Evolutionary conservation across 2,329 filamentous ascomycete genomes (phyloP).

Genomic region (Sarocladiaceae sp.): DNA sequence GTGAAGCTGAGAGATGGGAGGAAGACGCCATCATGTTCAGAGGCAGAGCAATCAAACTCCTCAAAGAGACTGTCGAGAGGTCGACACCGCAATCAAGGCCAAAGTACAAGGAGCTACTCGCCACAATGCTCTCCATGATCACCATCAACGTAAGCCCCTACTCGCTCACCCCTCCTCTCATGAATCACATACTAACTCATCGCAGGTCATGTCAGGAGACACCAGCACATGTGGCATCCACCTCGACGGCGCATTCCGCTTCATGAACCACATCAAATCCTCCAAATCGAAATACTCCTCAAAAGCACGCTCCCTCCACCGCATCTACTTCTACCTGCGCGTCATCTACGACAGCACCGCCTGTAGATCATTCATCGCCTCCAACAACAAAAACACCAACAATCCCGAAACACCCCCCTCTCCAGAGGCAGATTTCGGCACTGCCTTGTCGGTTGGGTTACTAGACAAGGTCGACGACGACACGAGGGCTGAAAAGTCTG

Average conservation of each 20-base stretch:
- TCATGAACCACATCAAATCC: slow-evolving; percentile 16
- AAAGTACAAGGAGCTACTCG: slow-evolving; percentile 22
- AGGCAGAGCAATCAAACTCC: slow-evolving; percentile 16
- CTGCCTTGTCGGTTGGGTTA: neutral
- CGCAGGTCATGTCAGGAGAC: slow-evolving; percentile 24
- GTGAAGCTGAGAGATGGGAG: slow-evolving; percentile 16
- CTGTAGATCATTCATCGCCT: neutral
- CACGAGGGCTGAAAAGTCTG: neutral
- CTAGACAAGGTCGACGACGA: neutral
- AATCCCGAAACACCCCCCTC: neutral
- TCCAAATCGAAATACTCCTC: slow-evolving; percentile 17
- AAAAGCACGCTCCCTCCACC: slow-evolving; percentile 17
- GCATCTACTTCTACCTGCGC: slow-evolving; percentile 21
- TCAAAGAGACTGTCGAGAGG: slow-evolving; percentile 18
- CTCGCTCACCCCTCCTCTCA: too few species aligned
- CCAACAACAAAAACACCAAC: too few species aligned
- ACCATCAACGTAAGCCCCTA: slow-evolving; percentile 21
- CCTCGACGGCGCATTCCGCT: slow-evolving; percentile 16
- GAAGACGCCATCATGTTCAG: slow-evolving; percentile 12
- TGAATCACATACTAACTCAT: too few species aligned
- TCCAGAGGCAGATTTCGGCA: neutral
- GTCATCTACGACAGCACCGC: slow-evolving; percentile 21
- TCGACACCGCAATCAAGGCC: slow-evolving; percentile 11
- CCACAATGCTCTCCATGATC: slow-evolving; percentile 22
- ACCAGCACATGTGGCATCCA: slow-evolving; percentile 19